These are phyloP conservation scores for Lomentospora prolificans DNA, from an alignment of 2,329 filamentous ascomycete species.

Conservation along the genomic window DNA sequence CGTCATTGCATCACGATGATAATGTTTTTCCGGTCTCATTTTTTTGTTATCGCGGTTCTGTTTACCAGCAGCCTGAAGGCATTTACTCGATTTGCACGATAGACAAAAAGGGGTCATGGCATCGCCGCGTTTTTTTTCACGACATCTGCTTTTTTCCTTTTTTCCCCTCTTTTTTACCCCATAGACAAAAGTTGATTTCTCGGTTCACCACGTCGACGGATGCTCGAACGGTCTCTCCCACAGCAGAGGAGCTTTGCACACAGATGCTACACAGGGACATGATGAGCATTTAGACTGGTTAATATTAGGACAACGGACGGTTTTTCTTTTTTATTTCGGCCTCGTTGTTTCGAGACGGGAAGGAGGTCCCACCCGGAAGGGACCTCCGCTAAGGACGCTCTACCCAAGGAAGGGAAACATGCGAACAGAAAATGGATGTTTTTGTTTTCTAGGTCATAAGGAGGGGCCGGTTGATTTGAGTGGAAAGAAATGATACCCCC, in stretches of 20 bases:
- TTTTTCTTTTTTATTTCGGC: slow-evolving; percentile 5
- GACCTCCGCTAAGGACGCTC: neutral
- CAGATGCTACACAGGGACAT: slow-evolving; percentile 7
- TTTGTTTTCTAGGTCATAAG: slow-evolving; percentile 3
- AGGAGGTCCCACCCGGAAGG: neutral
- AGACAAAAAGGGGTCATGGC: slow-evolving; percentile 31
- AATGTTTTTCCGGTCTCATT: slow-evolving; percentile 9
- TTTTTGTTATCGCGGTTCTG: slow-evolving; percentile 25
- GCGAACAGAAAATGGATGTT: slow-evolving; percentile 1
- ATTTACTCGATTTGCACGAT: slow-evolving; percentile 24
- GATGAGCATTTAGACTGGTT: slow-evolving; percentile 9
- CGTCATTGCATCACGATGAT: slow-evolving; percentile 8
- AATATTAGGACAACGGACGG: slow-evolving; percentile 7
- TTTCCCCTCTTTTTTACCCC: slow-evolving; percentile 16
- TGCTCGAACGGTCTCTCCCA: slow-evolving; percentile 15
- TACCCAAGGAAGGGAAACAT: slow-evolving; percentile 3
- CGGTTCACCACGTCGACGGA: slow-evolving; percentile 28
- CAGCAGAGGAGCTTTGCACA: slow-evolving; percentile 9
- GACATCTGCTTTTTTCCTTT: slow-evolving; percentile 11
- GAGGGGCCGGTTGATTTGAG: slow-evolving; percentile 2
- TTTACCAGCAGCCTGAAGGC: slow-evolving; percentile 22
- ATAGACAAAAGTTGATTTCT: slow-evolving; percentile 62
- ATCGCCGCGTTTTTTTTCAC: slow-evolving; percentile 28
- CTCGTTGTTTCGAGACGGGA: neutral
- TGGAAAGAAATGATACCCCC: slow-evolving; percentile 7